phyloP scores from a whole-genome alignment of 768 basidiomycete genomes.

The Gloeopeniophorella convolvens region DNA sequence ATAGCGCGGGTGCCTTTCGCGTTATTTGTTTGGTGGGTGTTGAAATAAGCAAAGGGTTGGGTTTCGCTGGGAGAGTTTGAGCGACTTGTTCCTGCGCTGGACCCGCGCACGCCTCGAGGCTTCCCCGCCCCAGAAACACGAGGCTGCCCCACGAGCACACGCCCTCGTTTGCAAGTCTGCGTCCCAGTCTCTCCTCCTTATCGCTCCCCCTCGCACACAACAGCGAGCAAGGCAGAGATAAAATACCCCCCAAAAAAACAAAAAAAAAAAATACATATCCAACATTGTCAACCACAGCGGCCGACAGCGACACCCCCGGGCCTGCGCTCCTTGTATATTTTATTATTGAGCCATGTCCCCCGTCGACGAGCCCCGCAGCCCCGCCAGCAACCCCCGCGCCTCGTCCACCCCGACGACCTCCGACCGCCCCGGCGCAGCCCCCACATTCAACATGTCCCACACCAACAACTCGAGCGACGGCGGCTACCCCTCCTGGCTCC shows the following conservation, averaged over 20 bases:
- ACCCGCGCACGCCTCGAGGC: slow-evolving; percentile 2
- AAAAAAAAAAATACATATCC: not conserved
- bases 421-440: not conserved
- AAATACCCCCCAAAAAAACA: slow-evolving; percentile 1
- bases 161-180: not conserved
- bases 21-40: no score
- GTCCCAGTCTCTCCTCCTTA: not conserved
- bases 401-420: not conserved
- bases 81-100: not conserved
- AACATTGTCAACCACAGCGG: not conserved
- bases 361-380: not conserved
- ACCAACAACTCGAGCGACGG: slow-evolving; percentile 34
- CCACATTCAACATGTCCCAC: not conserved
- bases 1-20: no score
- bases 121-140: slow-evolving; percentile 2
- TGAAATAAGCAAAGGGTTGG: no score
- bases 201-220: not conserved
- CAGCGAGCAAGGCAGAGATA: no score
- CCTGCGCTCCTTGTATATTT: not conserved
- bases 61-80: no score
- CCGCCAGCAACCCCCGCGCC: not conserved
- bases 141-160: slow-evolving; percentile 2
- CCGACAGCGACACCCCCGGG: not conserved
- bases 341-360: slow-evolving; percentile 12
- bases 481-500: slow-evolving; percentile 85